Conservation (phyloP, 202 grass and related monocot genomes). For the Panicum virgatum region DNA sequence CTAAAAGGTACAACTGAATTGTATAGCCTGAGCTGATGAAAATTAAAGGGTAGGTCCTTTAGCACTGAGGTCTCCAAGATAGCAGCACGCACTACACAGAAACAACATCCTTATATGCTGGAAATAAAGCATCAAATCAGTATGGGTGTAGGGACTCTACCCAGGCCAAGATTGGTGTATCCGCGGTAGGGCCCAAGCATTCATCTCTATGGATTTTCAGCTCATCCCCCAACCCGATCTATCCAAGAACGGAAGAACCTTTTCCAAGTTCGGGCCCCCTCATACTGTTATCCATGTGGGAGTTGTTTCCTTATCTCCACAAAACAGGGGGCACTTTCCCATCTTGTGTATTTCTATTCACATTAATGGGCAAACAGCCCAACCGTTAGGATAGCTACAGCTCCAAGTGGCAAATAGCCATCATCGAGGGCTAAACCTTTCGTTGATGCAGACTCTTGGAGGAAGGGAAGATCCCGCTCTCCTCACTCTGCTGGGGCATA, state of each 20-base stretch:
- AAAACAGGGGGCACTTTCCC: constrained; percentile 20
- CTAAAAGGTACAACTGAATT: background rate
- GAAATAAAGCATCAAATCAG: constrained; percentile 16
- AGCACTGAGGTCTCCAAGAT: background rate
- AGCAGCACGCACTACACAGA: background rate
- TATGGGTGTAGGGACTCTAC: constrained; percentile 12
- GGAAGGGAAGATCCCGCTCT: background rate
- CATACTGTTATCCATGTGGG: background rate
- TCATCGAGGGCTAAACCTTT: background rate
- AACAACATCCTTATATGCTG: background rate
- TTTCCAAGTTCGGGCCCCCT: background rate
- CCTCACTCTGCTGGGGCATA: background rate
- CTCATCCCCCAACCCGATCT: background rate
- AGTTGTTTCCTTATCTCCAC: constrained; percentile 5
- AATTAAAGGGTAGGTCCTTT: constrained; percentile 5
- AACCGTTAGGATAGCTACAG: constrained; percentile 11
- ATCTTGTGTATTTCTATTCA: background rate
- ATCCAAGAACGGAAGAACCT: constrained; percentile 5
- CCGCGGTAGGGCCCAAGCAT: constrained; percentile 22
- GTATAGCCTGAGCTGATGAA: constrained; percentile 8
- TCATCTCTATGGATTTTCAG: background rate
- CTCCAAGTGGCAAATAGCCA: background rate
- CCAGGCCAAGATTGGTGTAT: constrained; percentile 1
- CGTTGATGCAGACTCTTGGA: background rate
- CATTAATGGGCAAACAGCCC: constrained; percentile 22